phyloP scores from a whole-genome alignment of 192 early-diverging fungal genomes.

The Spizellomyces sp. region DNA sequence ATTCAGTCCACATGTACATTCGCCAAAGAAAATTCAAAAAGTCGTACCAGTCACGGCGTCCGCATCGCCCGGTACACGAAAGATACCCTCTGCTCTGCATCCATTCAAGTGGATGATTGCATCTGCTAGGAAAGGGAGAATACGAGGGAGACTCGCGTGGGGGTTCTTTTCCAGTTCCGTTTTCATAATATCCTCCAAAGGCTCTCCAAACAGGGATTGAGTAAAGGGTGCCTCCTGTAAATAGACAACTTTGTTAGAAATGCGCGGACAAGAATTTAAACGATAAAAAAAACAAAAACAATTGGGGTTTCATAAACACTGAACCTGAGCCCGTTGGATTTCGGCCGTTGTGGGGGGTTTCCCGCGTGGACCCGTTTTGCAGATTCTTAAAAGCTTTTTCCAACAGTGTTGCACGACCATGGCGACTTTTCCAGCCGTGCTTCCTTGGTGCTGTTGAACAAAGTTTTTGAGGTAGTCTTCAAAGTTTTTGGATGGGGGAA shows the following conservation, averaged over 20 bases:
- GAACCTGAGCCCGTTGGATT: slow-evolving; percentile 58
- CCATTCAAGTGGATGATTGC: slow-evolving; percentile 78
- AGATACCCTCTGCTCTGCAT: slow-evolving; percentile 86
- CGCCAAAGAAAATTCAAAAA: not conserved
- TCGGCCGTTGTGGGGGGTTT: slow-evolving; percentile 72
- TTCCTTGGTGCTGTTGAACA: slow-evolving; percentile 56
- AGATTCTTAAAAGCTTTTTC: slow-evolving; percentile 68
- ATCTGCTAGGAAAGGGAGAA: slow-evolving; percentile 80
- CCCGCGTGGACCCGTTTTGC: slow-evolving; percentile 76
- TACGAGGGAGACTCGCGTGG: slow-evolving; percentile 69
- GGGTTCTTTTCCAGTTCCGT: slow-evolving; percentile 40
- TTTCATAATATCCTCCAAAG: slow-evolving; percentile 84
- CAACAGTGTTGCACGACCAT: slow-evolving; percentile 41
- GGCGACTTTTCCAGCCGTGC: slow-evolving; percentile 35
- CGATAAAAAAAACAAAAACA: too few relatives aligned
- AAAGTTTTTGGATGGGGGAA: slow-evolving; percentile 89
- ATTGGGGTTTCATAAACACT: too few relatives aligned
- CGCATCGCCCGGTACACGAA: slow-evolving; percentile 91
- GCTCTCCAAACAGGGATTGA: slow-evolving; percentile 87
- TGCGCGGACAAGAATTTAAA: too few relatives aligned
- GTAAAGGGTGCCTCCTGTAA: slow-evolving; percentile 75
- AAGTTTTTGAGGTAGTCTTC: slow-evolving; percentile 83
- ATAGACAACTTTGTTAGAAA: not conserved
- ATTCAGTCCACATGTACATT: not conserved
- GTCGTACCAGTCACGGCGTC: slow-evolving; percentile 74